A percentile compares a stretch with the other conserved stretches of the same genome.
phyloP scores from a whole-genome alignment of 148 eudicot species.

The Rhododendron griersonianum region DNA sequence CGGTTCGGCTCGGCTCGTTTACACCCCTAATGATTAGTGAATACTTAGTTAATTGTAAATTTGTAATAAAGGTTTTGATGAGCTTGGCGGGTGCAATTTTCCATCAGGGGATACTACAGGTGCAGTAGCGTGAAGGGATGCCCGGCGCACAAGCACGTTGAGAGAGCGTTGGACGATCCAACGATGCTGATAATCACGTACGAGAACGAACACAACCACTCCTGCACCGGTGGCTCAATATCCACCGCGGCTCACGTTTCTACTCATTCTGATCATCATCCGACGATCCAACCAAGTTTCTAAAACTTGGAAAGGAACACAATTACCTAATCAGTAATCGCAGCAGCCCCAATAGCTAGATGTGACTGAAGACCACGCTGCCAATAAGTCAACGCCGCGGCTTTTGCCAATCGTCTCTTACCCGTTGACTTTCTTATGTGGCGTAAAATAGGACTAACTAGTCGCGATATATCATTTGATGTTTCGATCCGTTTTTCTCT shows the following conservation, averaged over 20 bases:
- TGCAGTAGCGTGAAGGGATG: slow-evolving; percentile 67
- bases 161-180: slow-evolving; percentile 59
- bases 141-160: slow-evolving; percentile 82
- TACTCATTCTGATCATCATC: background rate
- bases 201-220: slow-evolving; percentile 72
- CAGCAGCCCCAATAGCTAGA: background rate
- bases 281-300: background rate
- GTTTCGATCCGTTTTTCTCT: background rate
- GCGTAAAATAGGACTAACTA: background rate
- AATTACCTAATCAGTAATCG: background rate
- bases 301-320: background rate
- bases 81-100: slow-evolving; percentile 9
- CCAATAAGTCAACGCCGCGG: background rate
- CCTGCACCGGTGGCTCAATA: background rate
- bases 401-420: background rate
- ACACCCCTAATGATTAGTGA: too few species aligned
- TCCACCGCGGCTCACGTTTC: background rate
- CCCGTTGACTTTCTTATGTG: background rate
- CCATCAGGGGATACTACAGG: slow-evolving; percentile 64
- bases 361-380: background rate
- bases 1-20: too few species aligned
- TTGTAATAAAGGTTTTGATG: background rate
- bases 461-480: background rate
- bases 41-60: too few species aligned
- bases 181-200: slow-evolving; percentile 66